Base-by-base conservation (phyloP, 2,329 filamentous ascomycete species). In the Cyclaneusma minus region DNA sequence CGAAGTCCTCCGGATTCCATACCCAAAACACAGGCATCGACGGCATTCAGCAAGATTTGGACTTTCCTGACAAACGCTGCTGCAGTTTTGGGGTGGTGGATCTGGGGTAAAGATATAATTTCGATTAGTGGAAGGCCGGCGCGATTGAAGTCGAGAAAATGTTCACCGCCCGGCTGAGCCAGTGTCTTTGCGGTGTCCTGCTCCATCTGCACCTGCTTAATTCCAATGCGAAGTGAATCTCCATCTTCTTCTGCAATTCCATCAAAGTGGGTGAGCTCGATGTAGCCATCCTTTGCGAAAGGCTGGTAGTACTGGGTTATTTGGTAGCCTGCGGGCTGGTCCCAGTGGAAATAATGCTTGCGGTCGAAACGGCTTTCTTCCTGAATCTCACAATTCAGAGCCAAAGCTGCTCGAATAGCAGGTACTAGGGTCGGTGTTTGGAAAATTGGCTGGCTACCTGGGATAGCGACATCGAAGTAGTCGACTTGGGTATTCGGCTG, bases 291-390 rank as follows among this genome's bases (percentile, higher is more conserved):
- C 33, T 62, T 69, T 1, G 72, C 72, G 38, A 77, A 70, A 0
- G 72, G 71, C 31, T 71, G 58, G 49, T 95, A 94, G 55, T 87
- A 95, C 47, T 98, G 89, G 2, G 89, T 98, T 35, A 98, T 92
- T 51, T 98, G 89, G 51, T 98, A 98, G 0, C 89, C 89, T 0
- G 82, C 68, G 1, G 89, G 89, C 51, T 98, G 89, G 50, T 98
- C 89, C 68, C 89, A 92, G 59, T 94, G 93, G 52, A 98, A 95
- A 54, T 98, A 98, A 52, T 98, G 89, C 50, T 98, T 98, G 36
- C 89, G 67, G 51, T 98, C 89, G 54, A 94, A 98, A 28, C 69
- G 70, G 50, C 84, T 93, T 39, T 68, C 63, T 2, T 54, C 59
- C 45, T 91, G 78, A 27, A 95, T 65, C 2, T 72, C 56, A 51